A percentile compares a stretch with the other conserved stretches of the same genome.
These are phyloP conservation scores for Rhododendron ferrugineum DNA, from an alignment of 148 eudicot genomes.

Conservation along the genomic window DNA sequence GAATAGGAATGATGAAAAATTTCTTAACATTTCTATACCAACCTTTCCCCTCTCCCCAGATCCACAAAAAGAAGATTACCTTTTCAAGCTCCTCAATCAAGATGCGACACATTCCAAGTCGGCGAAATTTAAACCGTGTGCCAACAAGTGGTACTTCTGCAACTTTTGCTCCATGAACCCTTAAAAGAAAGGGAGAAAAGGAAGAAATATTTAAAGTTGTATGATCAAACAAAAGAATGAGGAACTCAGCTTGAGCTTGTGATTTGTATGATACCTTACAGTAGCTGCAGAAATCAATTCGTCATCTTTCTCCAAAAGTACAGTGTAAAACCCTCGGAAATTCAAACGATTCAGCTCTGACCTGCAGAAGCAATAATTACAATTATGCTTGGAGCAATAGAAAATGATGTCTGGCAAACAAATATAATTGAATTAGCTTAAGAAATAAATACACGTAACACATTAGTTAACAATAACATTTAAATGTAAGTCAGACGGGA, in stretches of 20 bases:
- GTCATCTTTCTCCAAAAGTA: constrained; percentile 78
- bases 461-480: not conserved
- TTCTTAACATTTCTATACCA: not conserved
- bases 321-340: constrained; percentile 79
- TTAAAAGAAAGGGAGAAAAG: constrained; percentile 14
- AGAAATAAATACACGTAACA: not conserved
- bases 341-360: constrained; percentile 75
- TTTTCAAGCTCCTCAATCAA: constrained; percentile 80
- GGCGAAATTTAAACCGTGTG: constrained; percentile 77
- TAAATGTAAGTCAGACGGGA: not conserved
- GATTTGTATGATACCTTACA: constrained; percentile 45
- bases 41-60: not conserved
- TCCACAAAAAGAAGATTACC: constrained; percentile 34
- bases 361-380: constrained; percentile 37
- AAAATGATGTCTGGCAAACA: not conserved
- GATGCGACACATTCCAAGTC: constrained; percentile 86
- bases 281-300: constrained; percentile 73
- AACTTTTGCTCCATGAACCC: constrained; percentile 70
- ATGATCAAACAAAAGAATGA: constrained; percentile 8
- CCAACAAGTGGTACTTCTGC: constrained; percentile 93
- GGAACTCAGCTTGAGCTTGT: not conserved
- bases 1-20: too few species aligned
- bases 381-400: not conserved
- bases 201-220: not conserved
- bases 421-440: not conserved